Evolutionary conservation across 257 asterid species (phyloP).

Genomic region (Primulina huaijiensis): DNA sequence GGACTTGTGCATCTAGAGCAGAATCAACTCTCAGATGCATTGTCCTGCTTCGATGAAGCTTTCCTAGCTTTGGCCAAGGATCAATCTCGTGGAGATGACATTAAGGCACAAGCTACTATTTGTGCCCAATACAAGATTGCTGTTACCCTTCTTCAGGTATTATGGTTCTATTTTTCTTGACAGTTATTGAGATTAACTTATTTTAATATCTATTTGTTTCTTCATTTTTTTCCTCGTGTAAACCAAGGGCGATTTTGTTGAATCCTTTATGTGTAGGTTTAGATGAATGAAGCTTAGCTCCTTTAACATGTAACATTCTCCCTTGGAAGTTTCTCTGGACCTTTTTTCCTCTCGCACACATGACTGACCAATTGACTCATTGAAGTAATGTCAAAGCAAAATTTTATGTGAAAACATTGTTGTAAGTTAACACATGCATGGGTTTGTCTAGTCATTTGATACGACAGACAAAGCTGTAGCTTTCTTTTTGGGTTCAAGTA

Average conservation of each 20-base stretch:
- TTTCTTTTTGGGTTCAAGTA: neutral
- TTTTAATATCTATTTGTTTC: neutral
- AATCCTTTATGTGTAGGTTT: neutral
- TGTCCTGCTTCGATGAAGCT: conserved; percentile 96
- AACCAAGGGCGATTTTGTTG: neutral
- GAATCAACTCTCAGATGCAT: conserved; percentile 97
- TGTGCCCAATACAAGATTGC: conserved; percentile 99
- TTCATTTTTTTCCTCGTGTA: neutral
- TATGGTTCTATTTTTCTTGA: conserved; percentile 14
- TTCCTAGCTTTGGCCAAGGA: conserved; percentile 98
- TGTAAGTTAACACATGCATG: neutral
- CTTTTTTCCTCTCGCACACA: neutral
- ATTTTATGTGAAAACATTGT: neutral
- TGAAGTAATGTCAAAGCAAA: neutral
- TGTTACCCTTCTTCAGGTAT: conserved; percentile 95
- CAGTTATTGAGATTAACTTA: conserved; percentile 11
- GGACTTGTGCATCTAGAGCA: conserved; percentile 98
- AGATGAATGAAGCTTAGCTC: neutral
- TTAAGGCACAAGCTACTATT: conserved; percentile 98
- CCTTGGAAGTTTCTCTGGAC: neutral
- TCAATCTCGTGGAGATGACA: conserved; percentile 98
- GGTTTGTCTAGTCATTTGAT: neutral
- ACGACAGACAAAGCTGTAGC: neutral
- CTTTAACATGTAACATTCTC: neutral
- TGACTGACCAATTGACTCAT: neutral